phyloP scores from a whole-genome alignment of 2,329 filamentous ascomycete species.

The Beauveria scarabaeidicola region DNA sequence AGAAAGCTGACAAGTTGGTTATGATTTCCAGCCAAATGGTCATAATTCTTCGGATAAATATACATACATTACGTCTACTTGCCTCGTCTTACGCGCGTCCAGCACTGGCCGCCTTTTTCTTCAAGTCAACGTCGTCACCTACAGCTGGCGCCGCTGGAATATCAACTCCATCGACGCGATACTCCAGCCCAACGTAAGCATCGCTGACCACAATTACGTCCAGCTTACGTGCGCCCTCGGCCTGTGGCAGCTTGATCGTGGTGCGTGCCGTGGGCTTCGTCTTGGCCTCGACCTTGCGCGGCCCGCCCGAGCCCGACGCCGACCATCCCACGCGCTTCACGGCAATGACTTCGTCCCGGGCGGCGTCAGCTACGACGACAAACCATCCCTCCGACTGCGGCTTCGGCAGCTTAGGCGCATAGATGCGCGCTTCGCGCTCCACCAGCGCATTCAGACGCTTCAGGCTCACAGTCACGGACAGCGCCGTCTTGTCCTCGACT shows the following conservation, averaged over 20 bases:
- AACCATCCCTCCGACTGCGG: slow-evolving; percentile 93
- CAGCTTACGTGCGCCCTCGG: slow-evolving; percentile 48
- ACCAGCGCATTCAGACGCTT: slow-evolving; percentile 57
- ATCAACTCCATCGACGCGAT: slow-evolving; percentile 38
- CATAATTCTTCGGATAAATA: too few species aligned
- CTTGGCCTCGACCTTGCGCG: slow-evolving; percentile 29
- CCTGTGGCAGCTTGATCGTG: slow-evolving; percentile 45
- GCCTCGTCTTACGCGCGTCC: slow-evolving; percentile 6
- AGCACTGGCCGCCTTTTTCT: slow-evolving; percentile 22
- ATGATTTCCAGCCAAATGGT: too few species aligned
- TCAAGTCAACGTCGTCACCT: slow-evolving; percentile 37
- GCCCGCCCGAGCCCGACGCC: slow-evolving; percentile 17
- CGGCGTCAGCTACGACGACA: slow-evolving; percentile 61
- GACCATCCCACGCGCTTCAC: slow-evolving; percentile 80
- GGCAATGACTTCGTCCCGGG: slow-evolving; percentile 68
- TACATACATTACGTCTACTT: too few species aligned
- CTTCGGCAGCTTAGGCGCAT: slow-evolving; percentile 85
- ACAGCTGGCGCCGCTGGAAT: slow-evolving; percentile 43
- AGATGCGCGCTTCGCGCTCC: slow-evolving; percentile 65
- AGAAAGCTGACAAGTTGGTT: too few species aligned
- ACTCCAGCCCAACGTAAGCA: slow-evolving; percentile 70
- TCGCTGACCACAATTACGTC: slow-evolving; percentile 78
- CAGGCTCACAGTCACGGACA: slow-evolving; percentile 55
- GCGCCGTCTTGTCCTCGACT: slow-evolving; percentile 51
- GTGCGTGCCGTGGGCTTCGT: slow-evolving; percentile 45